Conservation (phyloP, 148 eudicot genomes). For the Diospyros lotus region DNA sequence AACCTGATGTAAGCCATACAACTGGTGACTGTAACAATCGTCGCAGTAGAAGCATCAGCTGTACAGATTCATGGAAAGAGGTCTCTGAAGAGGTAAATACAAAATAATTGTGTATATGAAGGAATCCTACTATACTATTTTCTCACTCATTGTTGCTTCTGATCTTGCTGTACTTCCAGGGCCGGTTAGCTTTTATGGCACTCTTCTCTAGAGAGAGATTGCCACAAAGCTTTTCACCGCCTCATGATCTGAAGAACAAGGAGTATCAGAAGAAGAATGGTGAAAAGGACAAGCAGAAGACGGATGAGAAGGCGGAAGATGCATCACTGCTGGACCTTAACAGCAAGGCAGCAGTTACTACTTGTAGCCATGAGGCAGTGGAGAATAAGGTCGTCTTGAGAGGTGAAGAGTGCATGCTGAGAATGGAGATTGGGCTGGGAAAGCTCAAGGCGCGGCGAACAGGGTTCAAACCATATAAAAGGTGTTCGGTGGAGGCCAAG, state of each 20-base stretch:
- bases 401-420: constrained; percentile 33
- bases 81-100: constrained; percentile 83
- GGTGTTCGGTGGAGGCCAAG: constrained; percentile 81
- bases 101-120: background rate
- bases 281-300: constrained; percentile 24
- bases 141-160: background rate
- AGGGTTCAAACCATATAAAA: constrained; percentile 94
- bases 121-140: background rate
- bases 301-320: constrained; percentile 26
- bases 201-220: constrained; percentile 72
- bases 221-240: constrained; percentile 90
- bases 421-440: constrained; percentile 38
- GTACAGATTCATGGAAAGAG: constrained; percentile 80
- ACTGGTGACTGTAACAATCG: constrained; percentile 48
- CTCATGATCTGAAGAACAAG: constrained; percentile 27
- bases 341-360: constrained; percentile 33
- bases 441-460: constrained; percentile 57
- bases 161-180: constrained; percentile 41
- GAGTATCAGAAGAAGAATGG: constrained; percentile 20
- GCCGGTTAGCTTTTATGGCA: constrained; percentile 78
- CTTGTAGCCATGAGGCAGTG: constrained; percentile 26
- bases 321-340: constrained; percentile 47
- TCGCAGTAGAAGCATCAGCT: constrained; percentile 48
- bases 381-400: constrained; percentile 24
- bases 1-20: constrained; percentile 39